These are phyloP conservation scores for Dysphania ambrosioides DNA, from an alignment of 148 eudicot species.

Conservation along the genomic window DNA sequence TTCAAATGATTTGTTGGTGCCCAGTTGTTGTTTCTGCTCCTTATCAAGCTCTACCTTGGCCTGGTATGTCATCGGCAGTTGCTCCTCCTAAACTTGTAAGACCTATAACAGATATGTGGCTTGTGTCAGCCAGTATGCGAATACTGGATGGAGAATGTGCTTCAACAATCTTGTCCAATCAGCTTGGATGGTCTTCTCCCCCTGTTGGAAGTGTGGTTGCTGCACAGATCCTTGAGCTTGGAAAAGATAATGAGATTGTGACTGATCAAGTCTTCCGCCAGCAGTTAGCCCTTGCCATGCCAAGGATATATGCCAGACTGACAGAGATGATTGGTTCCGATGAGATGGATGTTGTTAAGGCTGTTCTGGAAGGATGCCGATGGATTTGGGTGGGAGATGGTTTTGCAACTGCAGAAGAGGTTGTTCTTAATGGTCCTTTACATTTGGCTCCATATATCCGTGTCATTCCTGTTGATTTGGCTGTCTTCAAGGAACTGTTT, in stretches of 20 bases:
- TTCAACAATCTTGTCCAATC: constrained; percentile 71
- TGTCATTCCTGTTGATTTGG: constrained; percentile 92
- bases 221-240: constrained; percentile 99
- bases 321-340: constrained; percentile 66
- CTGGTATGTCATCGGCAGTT: constrained; percentile 66
- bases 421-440: constrained; percentile 90
- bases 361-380: constrained; percentile 86
- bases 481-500: constrained; percentile 84
- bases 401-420: constrained; percentile 87
- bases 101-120: constrained; percentile 77
- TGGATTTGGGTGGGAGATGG: constrained; percentile 99
- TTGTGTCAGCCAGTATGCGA: constrained; percentile 95
- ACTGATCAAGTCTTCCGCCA: constrained; percentile 73
- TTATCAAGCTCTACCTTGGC: constrained; percentile 86
- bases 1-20: constrained; percentile 84
- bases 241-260: constrained; percentile 86
- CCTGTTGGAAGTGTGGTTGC: constrained; percentile 94
- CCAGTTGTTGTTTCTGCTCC: constrained; percentile 88
- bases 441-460: constrained; percentile 98
- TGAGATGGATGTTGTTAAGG: constrained; percentile 94
- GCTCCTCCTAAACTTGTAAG: constrained; percentile 97
- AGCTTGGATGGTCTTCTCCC: constrained; percentile 94
- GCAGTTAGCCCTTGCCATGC: constrained; percentile 92
- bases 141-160: constrained; percentile 95
- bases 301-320: constrained; percentile 79